These are phyloP conservation scores for Opeltia flavorubescens DNA, from an alignment of 495 filamentous ascomycete species.

Conservation along the genomic window DNA sequence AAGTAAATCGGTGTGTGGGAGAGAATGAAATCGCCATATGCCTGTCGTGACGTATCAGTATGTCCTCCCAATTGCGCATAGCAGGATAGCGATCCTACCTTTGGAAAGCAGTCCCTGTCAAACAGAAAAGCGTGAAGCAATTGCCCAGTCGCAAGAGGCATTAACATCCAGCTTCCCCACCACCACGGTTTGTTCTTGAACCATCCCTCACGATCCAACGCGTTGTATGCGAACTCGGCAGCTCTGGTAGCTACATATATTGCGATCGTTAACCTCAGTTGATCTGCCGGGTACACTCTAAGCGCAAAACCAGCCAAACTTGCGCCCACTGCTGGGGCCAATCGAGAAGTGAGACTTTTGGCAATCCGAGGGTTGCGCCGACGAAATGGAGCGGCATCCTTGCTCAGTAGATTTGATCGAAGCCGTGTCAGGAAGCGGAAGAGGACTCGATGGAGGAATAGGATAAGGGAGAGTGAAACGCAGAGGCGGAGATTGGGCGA, in stretches of 20 bases:
- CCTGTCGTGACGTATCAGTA: constrained; percentile 21
- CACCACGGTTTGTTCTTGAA: constrained; percentile 66
- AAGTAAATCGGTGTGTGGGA: constrained; percentile 66
- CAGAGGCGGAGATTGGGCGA: constrained; percentile 65
- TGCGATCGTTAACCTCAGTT: constrained; percentile 63
- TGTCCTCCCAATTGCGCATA: background rate
- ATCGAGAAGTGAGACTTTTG: constrained; percentile 57
- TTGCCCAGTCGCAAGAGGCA: constrained; percentile 84
- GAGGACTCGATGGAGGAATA: constrained; percentile 77
- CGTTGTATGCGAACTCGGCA: constrained; percentile 77
- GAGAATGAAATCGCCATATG: constrained; percentile 60
- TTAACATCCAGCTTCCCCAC: constrained; percentile 94
- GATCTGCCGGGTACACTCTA: constrained; percentile 61
- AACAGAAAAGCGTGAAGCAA: constrained; percentile 85
- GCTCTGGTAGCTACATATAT: constrained; percentile 68
- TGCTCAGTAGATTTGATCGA: constrained; percentile 59
- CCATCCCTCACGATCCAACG: constrained; percentile 64
- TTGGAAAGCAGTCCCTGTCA: constrained; percentile 77
- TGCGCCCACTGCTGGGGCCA: constrained; percentile 79
- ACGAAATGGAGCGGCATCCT: constrained; percentile 62
- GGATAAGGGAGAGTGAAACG: constrained; percentile 64
- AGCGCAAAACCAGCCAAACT: constrained; percentile 72
- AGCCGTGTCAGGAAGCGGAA: constrained; percentile 80
- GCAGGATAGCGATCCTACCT: constrained; percentile 22
- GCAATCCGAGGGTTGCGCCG: constrained; percentile 66